A percentile compares a stretch with the other conserved stretches of the same genome.
Conservation (phyloP, 176 grass and related monocot species). For the Melocanna baccifera region DNA sequence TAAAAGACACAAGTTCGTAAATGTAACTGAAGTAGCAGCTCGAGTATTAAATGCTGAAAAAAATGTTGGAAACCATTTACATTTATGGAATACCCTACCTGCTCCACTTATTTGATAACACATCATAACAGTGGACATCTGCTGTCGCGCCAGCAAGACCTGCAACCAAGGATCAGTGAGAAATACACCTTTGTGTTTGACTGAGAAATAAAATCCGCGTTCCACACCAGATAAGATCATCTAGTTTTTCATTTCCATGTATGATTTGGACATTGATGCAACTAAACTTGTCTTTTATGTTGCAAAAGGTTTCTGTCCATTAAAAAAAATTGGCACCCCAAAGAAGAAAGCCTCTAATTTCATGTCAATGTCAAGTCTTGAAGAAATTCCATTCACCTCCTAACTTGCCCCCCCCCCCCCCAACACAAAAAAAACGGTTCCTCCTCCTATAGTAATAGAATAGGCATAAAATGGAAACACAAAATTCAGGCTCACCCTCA, state of each 20-base stretch:
- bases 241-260: constrained; percentile 6
- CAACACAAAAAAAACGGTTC: neutral
- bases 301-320: neutral
- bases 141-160: constrained; percentile 95
- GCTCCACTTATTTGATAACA: constrained; percentile 90
- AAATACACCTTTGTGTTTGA: neutral
- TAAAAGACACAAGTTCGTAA: constrained; percentile 7
- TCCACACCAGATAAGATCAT: neutral
- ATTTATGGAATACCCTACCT: constrained; percentile 57
- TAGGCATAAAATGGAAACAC: neutral
- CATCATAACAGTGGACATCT: constrained; percentile 98
- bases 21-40: constrained; percentile 8
- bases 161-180: constrained; percentile 40
- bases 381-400: constrained; percentile 2
- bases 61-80: constrained; percentile 21
- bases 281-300: neutral
- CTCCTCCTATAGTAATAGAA: neutral
- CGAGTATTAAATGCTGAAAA: constrained; percentile 19
- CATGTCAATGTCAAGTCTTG: neutral
- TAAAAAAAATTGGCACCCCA: neutral
- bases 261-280: neutral
- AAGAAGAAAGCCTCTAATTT: constrained; percentile 9
- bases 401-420: neutral
- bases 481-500: neutral
- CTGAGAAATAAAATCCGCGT: constrained; percentile 3